phyloP scores from a whole-genome alignment of 768 basidiomycete species.

The Phaeotremella skinneri region DNA sequence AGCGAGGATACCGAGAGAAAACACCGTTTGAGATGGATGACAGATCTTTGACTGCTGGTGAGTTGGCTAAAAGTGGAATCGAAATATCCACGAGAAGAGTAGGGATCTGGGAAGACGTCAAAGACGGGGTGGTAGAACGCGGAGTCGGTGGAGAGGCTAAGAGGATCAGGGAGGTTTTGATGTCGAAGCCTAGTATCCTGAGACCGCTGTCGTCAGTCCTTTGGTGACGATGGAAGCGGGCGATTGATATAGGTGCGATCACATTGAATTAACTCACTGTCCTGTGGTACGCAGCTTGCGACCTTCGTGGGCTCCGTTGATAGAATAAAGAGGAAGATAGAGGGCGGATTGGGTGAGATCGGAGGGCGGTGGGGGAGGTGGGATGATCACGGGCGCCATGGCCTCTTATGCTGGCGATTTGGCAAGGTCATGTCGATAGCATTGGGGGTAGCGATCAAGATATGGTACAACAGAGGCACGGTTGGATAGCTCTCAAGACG shows the following conservation, averaged over 20 bases:
- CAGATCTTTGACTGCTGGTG: constrained; percentile 24
- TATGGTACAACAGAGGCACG: no score
- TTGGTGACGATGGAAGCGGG: not conserved
- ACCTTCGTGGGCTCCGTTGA: constrained; percentile 16
- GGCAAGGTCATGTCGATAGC: no score
- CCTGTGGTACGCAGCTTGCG: constrained; percentile 49
- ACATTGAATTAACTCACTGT: constrained; percentile 61
- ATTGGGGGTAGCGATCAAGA: no score
- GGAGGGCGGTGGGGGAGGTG: constrained; percentile 22
- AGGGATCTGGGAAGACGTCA: not conserved
- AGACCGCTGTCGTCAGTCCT: not conserved
- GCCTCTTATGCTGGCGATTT: no score
- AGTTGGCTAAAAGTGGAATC: constrained; percentile 27
- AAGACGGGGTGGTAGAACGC: not conserved
- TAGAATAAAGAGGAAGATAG: constrained; percentile 21
- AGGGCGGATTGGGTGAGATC: constrained; percentile 31
- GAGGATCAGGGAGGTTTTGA: constrained; percentile 21
- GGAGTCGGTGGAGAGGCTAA: constrained; percentile 9
- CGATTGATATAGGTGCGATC: constrained; percentile 55
- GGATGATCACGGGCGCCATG: not conserved
- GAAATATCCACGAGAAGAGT: constrained; percentile 36
- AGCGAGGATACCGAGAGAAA: not conserved
- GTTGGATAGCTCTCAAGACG: no score
- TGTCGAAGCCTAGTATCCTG: constrained; percentile 35
- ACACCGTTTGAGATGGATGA: not conserved